Base-by-base conservation (phyloP, 371 early-diverging fungal genomes). In the Rhizopus stolonifer region DNA sequence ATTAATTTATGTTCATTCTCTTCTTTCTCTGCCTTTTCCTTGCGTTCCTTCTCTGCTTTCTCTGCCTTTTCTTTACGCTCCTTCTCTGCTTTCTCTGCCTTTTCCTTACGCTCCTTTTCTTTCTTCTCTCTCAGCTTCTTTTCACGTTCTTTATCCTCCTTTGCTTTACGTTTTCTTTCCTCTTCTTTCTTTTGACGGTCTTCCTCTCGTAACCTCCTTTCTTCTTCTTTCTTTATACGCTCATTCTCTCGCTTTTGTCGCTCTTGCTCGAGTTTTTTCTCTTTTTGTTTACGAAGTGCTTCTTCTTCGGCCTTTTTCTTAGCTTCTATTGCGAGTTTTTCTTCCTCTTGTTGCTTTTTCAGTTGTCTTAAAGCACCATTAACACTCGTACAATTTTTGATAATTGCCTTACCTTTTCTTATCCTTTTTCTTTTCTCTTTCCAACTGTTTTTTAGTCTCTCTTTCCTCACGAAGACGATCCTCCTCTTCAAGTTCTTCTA, bases 401-500 rank as follows among this genome's bases (percentile, higher is more conserved):
- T 7, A 29, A 29, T 10, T 10, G 10, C 7, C 11, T 79, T 61
- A 81, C 81, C 81, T 67, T 60, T 80, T 82, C 61, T 79, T 78
- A 34, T 79, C 77, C 18, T 69, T 76, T 64, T 81, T 84, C 67
- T 78, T 78, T 65, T 87, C 89, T 72, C 84, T 84, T 52, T 80
- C 79, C 53, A 71, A 69, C 52, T 84, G 84, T 64, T 87, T 86
- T 54, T 77, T 83, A n/a, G 77, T 72, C 63, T 88, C 84, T 21
- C 81, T 80, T 47, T 84, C 85, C 56, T 88, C 84, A 17, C 82
- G 72, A 51, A 82, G 80, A 47, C 83, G 74, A 50, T 92, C 84
- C 59, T 93, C 87, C 65, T 90, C 88, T 68, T 92, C 86, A 25
- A 91, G 60, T 56, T 94, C 88, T 50, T 88, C 85, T 25, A 93